These are phyloP conservation scores for Sarcocystis neurona DNA, from an alignment of 169 alveolate genomes.

Conservation along the genomic window DNA sequence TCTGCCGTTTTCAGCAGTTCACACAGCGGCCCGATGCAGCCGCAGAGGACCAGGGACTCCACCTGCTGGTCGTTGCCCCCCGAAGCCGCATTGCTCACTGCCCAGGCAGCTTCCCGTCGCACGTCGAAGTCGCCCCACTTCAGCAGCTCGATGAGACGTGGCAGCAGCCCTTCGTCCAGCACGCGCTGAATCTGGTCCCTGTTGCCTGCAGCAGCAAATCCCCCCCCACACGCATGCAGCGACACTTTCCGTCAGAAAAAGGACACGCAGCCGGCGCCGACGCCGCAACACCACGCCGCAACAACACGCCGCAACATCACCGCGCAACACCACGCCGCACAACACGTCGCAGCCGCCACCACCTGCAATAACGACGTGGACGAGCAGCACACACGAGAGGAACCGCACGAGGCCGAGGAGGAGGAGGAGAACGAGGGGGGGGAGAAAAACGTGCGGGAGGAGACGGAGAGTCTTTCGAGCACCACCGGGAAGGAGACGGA, in stretches of 20 bases:
- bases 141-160: constrained; percentile 83
- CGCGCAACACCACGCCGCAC: neutral
- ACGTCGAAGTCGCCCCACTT: constrained; percentile 91
- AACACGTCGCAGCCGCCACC: neutral
- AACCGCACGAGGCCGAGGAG: constrained; percentile 6
- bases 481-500: too few relatives aligned
- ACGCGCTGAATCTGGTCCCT: constrained; percentile 90
- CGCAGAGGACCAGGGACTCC: constrained; percentile 87
- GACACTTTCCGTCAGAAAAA: neutral
- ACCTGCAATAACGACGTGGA: too few relatives aligned
- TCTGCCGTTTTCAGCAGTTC: constrained; percentile 86
- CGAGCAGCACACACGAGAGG: too few relatives aligned
- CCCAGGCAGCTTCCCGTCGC: constrained; percentile 98
- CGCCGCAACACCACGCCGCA: neutral
- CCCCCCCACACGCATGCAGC: constrained; percentile 15
- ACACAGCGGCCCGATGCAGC: constrained; percentile 89
- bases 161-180: constrained; percentile 82
- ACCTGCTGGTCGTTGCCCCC: constrained; percentile 82
- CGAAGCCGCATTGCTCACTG: constrained; percentile 95
- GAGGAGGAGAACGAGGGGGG: neutral
- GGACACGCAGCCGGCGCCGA: neutral
- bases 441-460: too few relatives aligned
- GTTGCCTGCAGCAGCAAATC: constrained; percentile 65
- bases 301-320: neutral
- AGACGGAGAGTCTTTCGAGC: too few relatives aligned